These are phyloP conservation scores for Laetiporus sulphureus DNA, from an alignment of 1,284 basidiomycete species.

Conservation along the genomic window DNA sequence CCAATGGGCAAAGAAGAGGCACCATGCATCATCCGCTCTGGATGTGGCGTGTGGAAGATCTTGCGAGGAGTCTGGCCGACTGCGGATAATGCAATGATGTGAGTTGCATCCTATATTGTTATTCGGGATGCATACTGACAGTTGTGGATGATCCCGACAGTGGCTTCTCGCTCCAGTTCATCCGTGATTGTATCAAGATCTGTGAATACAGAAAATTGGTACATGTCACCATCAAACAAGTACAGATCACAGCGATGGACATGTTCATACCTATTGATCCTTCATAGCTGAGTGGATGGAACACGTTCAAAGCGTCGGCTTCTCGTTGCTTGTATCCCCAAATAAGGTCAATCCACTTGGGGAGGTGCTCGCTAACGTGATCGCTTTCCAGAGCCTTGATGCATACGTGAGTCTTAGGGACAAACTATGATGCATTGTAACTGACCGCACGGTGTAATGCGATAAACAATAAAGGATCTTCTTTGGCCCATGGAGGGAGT, in stretches of 20 bases:
- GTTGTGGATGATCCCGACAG: slow-evolving; percentile 93
- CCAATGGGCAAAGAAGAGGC: slow-evolving; percentile 64
- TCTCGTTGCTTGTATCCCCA: slow-evolving; percentile 88
- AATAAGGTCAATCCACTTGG: slow-evolving; percentile 91
- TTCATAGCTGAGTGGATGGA: slow-evolving; percentile 93
- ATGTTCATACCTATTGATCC: slow-evolving; percentile 88
- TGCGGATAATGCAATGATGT: slow-evolving; percentile 23
- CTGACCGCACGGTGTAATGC: slow-evolving; percentile 70
- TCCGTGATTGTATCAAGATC: slow-evolving; percentile 84
- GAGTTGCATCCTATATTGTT: not conserved
- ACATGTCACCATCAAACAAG: not conserved
- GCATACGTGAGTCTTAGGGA: not conserved
- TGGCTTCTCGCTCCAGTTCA: slow-evolving; percentile 84
- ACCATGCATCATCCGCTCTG: slow-evolving; percentile 66
- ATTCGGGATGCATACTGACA: slow-evolving; percentile 41
- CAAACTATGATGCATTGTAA: not conserved
- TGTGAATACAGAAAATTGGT: slow-evolving; percentile 38
- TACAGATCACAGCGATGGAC: slow-evolving; percentile 11
- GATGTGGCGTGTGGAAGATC: slow-evolving; percentile 83
- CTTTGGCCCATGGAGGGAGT: slow-evolving; percentile 87
- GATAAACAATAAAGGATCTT: slow-evolving; percentile 83
- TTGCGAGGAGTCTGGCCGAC: slow-evolving; percentile 89
- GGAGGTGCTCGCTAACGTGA: slow-evolving; percentile 81
- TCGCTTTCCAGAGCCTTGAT: slow-evolving; percentile 83
- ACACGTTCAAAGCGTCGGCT: slow-evolving; percentile 75